A percentile compares a stretch with the other conserved stretches of the same genome.
phyloP scores from a whole-genome alignment of 2,329 filamentous ascomycete species.

The Verticillium nonalfalfae region DNA sequence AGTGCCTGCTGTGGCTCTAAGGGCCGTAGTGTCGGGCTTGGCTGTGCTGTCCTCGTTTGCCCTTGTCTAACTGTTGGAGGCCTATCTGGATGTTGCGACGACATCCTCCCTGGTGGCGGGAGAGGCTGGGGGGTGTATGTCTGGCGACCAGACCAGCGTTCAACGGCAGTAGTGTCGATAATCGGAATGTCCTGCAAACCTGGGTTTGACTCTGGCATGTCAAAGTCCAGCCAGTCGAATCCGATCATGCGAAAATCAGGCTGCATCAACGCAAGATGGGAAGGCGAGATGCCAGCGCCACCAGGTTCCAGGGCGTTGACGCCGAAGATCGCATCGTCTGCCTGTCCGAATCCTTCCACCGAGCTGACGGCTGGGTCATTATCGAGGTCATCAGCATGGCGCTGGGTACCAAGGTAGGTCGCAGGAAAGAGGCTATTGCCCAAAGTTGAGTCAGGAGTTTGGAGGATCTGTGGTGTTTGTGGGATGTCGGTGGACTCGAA shows the following conservation, averaged over 20 bases:
- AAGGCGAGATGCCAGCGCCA: background rate
- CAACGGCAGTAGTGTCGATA: background rate
- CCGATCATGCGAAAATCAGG: constrained; percentile 11
- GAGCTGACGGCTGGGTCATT: background rate
- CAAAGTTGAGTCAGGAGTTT: background rate
- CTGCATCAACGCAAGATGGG: background rate
- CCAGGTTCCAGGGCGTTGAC: background rate
- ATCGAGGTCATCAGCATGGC: background rate
- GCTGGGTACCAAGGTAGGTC: background rate
- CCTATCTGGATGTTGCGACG: background rate
- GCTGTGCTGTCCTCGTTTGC: background rate
- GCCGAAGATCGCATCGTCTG: background rate
- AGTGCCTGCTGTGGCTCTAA: constrained; percentile 1
- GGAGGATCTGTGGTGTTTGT: background rate
- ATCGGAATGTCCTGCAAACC: background rate
- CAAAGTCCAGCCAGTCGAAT: constrained; percentile 16
- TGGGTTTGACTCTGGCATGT: constrained; percentile 4
- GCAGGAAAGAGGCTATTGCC: background rate
- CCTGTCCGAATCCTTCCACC: background rate
- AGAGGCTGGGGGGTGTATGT: background rate
- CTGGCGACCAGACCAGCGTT: background rate
- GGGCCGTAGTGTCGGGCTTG: background rate
- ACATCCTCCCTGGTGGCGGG: background rate
- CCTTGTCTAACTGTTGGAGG: background rate
- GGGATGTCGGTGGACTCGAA: background rate